Percentiles rank a stretch among this genome's conserved stretches.
phyloP scores from a whole-genome alignment of 805 yeast species.

The Candida tibetensis region DNA sequence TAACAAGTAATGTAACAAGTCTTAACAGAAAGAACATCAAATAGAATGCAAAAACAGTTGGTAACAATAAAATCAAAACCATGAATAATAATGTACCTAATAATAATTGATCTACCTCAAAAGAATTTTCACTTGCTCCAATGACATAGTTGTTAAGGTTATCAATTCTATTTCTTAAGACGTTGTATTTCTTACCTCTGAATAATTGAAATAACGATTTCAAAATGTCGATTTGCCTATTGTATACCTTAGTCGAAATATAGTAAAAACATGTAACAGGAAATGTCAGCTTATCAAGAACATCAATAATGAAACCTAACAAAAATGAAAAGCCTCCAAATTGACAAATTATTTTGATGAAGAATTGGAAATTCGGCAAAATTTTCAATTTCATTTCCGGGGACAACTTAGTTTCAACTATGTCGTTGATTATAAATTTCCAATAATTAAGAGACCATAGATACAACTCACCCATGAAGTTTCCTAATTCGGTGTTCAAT shows the following conservation, averaged over 20 bases:
- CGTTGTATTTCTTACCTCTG: constrained; percentile 84
- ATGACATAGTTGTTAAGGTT: constrained; percentile 50
- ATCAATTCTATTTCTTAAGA: constrained; percentile 81
- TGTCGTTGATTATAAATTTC: constrained; percentile 22
- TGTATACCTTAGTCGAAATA: constrained; percentile 75
- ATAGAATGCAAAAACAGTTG: constrained; percentile 87
- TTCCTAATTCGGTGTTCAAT: constrained; percentile 79
- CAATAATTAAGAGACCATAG: constrained; percentile 82
- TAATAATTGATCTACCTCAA: constrained; percentile 80
- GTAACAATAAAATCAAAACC: constrained; percentile 70
- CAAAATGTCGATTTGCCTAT: constrained; percentile 67
- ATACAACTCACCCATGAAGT: constrained; percentile 81
- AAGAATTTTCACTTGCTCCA: constrained; percentile 28
- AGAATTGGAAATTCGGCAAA: constrained; percentile 2
- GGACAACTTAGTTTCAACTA: constrained; percentile 5
- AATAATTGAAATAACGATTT: constrained; percentile 78
- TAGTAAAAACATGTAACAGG: constrained; percentile 77
- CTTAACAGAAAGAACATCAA: constrained; percentile 63
- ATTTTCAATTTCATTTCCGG: constrained; percentile 2
- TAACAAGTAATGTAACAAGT: constrained; percentile 45
- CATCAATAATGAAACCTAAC: constrained; percentile 64
- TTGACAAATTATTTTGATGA: constrained; percentile 22
- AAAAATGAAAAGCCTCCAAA: constrained; percentile 68
- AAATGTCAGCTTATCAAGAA: constrained; percentile 56
- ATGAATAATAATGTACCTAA: constrained; percentile 88